Base-by-base conservation (phyloP, 140 eudicot species). In the Stevia rebaudiana region DNA sequence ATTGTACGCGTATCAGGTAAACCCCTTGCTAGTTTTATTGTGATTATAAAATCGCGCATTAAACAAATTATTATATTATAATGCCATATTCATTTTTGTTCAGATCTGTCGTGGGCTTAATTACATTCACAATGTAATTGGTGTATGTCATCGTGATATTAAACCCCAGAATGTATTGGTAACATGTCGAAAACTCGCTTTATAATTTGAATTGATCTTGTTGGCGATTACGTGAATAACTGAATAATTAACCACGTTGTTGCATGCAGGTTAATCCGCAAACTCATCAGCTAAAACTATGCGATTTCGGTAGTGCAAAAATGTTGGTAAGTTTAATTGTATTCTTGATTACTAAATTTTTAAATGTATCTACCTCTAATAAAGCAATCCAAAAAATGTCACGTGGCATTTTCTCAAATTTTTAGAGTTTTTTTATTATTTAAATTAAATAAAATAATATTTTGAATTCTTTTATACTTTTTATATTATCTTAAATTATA, bases 261-360 rank as follows among this genome's bases (percentile, higher is more conserved):
- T 83, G 54, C 35, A 11, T 70, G 70, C 83, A 92, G 98, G 98
- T 92, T 53, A 92, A 92, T 81, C 88, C 98, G 39, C 94, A 85
- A 71, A 92, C 95, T 53, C 98, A 88, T 54, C 95, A 92, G 83
- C 86, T 92, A 46, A 92, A 92, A 81, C 76, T 92, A 22, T 92
- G 98, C 63, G 97, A 92, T 72, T 88, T 92, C 8, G 98, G 98
- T 37, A 92, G 98, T 74, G 98, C 98, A 33, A 92, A 92, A 79
- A 85, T 83, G 94, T 41, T 92, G 96, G 98, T 91, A 79, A 72
- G 86, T 74, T 51, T 9, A 1, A 18, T 15, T 51, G n/a, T n/a
- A 2, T 8, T 40, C 16, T 41, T 16, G 55, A 31, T 21, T 51
- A n/a, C 33, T 22, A 25, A 58, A 3, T n/a, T n/a, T n/a, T n/a